A percentile compares a stretch with the other conserved stretches of the same genome.
phyloP scores from a whole-genome alignment of 306 rosid species.

The Cicer pinnatifidum region DNA sequence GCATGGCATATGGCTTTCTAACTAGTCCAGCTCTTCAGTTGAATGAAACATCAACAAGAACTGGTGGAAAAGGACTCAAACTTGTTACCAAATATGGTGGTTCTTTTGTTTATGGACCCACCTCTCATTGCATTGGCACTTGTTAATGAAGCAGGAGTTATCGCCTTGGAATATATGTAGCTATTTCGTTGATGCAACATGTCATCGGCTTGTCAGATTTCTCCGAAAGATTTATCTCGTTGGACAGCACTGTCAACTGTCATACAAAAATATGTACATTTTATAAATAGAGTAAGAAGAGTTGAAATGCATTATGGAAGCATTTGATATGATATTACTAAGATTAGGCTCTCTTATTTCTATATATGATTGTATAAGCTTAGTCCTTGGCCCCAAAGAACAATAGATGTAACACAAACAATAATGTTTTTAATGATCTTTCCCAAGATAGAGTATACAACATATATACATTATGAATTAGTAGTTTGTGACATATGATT shows the following conservation, averaged over 20 bases:
- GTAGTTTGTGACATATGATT: neutral
- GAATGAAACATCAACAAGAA: conserved; percentile 57
- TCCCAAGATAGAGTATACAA: neutral
- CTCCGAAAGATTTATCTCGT: too few species aligned
- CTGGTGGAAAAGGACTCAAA: conserved; percentile 68
- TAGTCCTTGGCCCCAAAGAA: neutral
- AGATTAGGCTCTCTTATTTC: conserved; percentile 31
- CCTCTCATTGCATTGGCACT: conserved; percentile 61
- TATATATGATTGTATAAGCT: conserved; percentile 9
- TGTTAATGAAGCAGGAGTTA: conserved; percentile 43
- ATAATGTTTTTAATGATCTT: neutral
- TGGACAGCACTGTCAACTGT: too few species aligned
- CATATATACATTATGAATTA: too few species aligned
- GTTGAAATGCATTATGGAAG: neutral
- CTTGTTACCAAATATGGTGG: conserved; percentile 62
- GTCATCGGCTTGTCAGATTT: neutral
- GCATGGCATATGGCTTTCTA: conserved; percentile 70
- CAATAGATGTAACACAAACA: neutral
- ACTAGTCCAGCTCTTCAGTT: conserved; percentile 65
- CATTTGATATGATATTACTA: neutral
- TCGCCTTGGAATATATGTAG: conserved; percentile 40
- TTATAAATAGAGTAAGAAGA: neutral
- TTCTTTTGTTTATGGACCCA: conserved; percentile 72
- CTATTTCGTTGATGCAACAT: conserved; percentile 34
- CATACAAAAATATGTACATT: neutral